Evolutionary conservation across 2,329 filamentous ascomycete genomes (phyloP), one percentile per base, ranked within the genome.

Genomic region (Ambrosiella xylebori): DNA sequence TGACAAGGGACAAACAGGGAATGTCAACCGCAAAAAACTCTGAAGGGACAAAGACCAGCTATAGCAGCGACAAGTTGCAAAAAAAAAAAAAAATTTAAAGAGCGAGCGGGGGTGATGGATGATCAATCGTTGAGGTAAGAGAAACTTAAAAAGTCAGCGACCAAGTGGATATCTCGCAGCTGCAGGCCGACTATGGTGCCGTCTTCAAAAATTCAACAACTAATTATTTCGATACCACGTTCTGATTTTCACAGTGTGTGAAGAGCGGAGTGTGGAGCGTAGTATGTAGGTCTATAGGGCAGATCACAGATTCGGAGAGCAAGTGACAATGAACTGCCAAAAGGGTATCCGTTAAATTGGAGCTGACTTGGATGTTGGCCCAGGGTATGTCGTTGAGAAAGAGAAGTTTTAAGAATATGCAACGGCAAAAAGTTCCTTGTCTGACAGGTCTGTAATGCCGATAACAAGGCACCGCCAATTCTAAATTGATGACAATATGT

Each of bases 71-170:
- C 3, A 36, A 12, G 15, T 4, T 27, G 27, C 27, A 49, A 51
- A 51, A 51, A 51, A 51, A 51, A 51, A 9, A 27, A 19, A 36
- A 51, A 51, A 51, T 4, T 51, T n/a, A 11, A 51, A 51, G 47
- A 51, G 47, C 27, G 4, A 27, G 27, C 27, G 27, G 27, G 27
- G 27, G 27, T 27, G 27, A 27, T 8, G 47, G 19, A 40, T 17
- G 12, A 9, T 19, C 37, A 54, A 54, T 54, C 52, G 52, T 54
- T 54, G 52, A 54, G 52, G 37, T 54, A 54, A 54, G 36, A 54
- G 52, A 54, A 54, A 54, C 36, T 17, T 40, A 37, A n/a, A 39
- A 54, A 12, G 52, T 40, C 47, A 51, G 47, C 19, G 19, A 8
- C 47, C 13, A 51, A 36, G 19, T 51, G 19, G 47, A 27, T 51